These are phyloP conservation scores for Dendrothele bispora DNA, from an alignment of 768 basidiomycete species.

Conservation along the genomic window DNA sequence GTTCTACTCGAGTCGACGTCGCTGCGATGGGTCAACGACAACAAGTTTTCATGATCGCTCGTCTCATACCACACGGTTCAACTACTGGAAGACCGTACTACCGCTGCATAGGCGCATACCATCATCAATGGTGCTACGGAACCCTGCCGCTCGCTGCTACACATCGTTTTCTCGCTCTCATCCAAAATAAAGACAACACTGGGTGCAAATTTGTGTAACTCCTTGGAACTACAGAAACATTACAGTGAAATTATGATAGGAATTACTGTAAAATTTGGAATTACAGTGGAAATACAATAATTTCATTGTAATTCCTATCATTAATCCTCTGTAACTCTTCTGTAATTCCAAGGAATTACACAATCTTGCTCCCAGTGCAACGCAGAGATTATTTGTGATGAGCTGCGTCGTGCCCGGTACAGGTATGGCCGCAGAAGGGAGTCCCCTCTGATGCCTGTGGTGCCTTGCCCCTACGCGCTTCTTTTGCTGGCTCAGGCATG, in stretches of 20 bases:
- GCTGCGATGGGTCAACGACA: slow-evolving; percentile 46
- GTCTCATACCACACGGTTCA: slow-evolving; percentile 23
- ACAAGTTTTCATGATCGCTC: slow-evolving; percentile 39
- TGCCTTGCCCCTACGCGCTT: slow-evolving; percentile 33
- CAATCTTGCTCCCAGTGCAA: too few relatives aligned
- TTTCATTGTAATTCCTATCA: too few relatives aligned
- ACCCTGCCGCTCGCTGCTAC: slow-evolving; percentile 29
- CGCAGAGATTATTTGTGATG: slow-evolving; percentile 33
- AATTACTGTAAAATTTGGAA: too few relatives aligned
- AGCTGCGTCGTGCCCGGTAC: slow-evolving; percentile 30
- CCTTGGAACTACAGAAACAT: too few relatives aligned
- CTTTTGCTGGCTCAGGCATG: slow-evolving; percentile 31
- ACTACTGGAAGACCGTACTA: slow-evolving; percentile 22
- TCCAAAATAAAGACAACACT: too few relatives aligned
- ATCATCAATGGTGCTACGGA: slow-evolving; percentile 41
- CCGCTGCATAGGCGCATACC: slow-evolving; percentile 39
- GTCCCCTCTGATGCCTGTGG: slow-evolving; percentile 13
- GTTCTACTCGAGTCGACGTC: too few relatives aligned
- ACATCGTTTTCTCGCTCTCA: slow-evolving; percentile 31
- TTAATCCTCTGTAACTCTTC: too few relatives aligned
- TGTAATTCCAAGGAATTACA: too few relatives aligned
- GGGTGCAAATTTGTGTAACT: too few relatives aligned
- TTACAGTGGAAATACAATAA: too few relatives aligned
- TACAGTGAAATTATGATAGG: too few relatives aligned
- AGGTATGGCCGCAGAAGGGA: slow-evolving; percentile 21